Evolutionary conservation across 148 eudicot species (phyloP), one percentile per base, ranked within the genome.

Genomic region (Nyssa sinensis): DNA sequence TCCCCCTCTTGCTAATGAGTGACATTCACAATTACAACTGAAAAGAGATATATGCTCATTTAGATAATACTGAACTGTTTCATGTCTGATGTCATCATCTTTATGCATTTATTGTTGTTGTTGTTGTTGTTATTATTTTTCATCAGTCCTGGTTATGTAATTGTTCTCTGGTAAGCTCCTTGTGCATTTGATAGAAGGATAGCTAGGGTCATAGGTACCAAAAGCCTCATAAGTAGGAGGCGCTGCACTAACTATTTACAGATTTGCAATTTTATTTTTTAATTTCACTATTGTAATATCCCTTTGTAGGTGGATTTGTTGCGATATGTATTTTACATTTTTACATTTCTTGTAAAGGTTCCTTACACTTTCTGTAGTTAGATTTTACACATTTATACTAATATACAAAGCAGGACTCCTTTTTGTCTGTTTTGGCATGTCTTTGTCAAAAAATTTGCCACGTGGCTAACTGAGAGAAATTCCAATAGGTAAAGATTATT

Each of bases 11-110:
- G 7, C 17, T 17, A 44, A 19, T 21, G 19, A 21, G 13, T 47
- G 58, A 27, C 6, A 30, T 73, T 64, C 31, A 44, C 47, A 33
- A 37, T 31, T 73, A 64, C 33, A 24, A 41, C 30, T 70, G 61
- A 29, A 60, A 57, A 66, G 74, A 44, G 12, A 35, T 5, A 28
- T 0, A 9, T 71, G 30, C 32, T 72, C 32, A 30, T 27, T 60
- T 60, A 3, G 1, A 14, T 27, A 10, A 37, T n/a, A 16, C 11
- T 70, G 5, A n/a, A n/a, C n/a, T n/a, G n/a, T n/a, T n/a, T n/a
- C n/a, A n/a, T n/a, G 32, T 58, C 34, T 37, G 34, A 27, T 33
- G 9, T 35, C 51, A 4, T 70, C 30, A 58, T 60, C 41, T 70
- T 57, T 0, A 70, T 57, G 19, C n/a, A n/a, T 32, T 49, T 37